phyloP scores from a whole-genome alignment of 306 rosid species.

The Lathyrus tuberosus region DNA sequence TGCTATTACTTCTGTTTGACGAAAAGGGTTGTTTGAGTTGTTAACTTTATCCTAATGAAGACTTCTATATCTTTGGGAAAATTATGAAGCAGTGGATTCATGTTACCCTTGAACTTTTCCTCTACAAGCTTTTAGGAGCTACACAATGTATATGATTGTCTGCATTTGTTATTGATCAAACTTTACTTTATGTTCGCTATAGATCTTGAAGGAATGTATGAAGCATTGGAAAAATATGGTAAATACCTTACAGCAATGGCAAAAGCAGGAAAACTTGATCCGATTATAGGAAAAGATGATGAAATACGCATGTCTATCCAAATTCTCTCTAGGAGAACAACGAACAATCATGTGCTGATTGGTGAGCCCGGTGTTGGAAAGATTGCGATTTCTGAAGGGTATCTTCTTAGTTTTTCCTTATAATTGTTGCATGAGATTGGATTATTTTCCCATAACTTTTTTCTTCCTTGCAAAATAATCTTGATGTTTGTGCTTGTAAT shows the following conservation, averaged over 20 bases:
- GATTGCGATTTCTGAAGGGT: constrained; percentile 96
- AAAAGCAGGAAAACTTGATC: constrained; percentile 88
- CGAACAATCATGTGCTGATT: constrained; percentile 93
- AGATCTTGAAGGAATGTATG: constrained; percentile 99
- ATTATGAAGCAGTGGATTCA: neutral
- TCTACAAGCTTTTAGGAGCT: neutral
- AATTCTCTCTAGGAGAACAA: constrained; percentile 96
- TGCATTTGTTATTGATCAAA: constrained; percentile 24
- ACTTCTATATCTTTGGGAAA: neutral
- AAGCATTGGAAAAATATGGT: constrained; percentile 90
- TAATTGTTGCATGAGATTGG: no score
- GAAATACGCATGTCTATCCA: constrained; percentile 97
- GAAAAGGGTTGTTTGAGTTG: neutral
- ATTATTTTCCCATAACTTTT: no score
- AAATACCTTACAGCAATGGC: constrained; percentile 98
- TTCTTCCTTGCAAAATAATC: no score
- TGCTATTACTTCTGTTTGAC: constrained; percentile 6
- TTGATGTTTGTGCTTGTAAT: no score
- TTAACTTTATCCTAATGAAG: constrained; percentile 1
- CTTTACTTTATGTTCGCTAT: constrained; percentile 40
- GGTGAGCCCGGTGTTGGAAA: constrained; percentile 99
- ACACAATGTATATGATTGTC: neutral
- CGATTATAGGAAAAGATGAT: constrained; percentile 98
- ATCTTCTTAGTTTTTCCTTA: no score
- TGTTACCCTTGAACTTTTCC: constrained; percentile 4